Evolutionary conservation across 306 rosid species (phyloP).

Genomic region (Crotalaria pallida): DNA sequence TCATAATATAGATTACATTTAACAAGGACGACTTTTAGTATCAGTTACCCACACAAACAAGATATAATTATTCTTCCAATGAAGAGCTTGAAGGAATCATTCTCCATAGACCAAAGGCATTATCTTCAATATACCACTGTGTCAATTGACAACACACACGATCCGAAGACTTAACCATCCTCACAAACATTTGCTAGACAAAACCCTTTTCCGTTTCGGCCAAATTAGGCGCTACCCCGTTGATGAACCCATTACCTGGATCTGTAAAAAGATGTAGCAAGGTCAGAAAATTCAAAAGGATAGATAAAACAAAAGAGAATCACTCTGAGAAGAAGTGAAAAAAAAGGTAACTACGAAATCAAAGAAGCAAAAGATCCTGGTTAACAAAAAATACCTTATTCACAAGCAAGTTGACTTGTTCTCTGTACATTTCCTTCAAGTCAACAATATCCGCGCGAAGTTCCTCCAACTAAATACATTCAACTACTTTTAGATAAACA

Average conservation of each 20-base stretch:
- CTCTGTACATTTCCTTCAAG: constrained; percentile 99
- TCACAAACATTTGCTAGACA: constrained; percentile 23
- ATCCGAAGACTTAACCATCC: constrained; percentile 12
- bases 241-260: constrained; percentile 39
- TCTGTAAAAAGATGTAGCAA: constrained; percentile 21
- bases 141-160: constrained; percentile 19
- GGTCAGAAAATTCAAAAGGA: constrained; percentile 8
- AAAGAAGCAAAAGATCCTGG: neutral
- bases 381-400: constrained; percentile 58
- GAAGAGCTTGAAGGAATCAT: constrained; percentile 14
- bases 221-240: constrained; percentile 16
- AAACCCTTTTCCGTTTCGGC: neutral
- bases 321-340: neutral
- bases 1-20: constrained; percentile 15
- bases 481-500: constrained; percentile 27
- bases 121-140: constrained; percentile 15
- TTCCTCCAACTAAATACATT: constrained; percentile 80
- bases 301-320: neutral
- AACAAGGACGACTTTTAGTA: constrained; percentile 18
- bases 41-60: constrained; percentile 18
- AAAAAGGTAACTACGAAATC: neutral
- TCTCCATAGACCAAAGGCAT: constrained; percentile 14
- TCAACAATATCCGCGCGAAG: constrained; percentile 98
- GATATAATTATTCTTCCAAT: constrained; percentile 16
- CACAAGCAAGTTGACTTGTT: constrained; percentile 95